Evolutionary conservation across 202 grass and related monocot species (phyloP), one percentile per base, ranked within the genome.

Genomic region (Eragrostis tef): DNA sequence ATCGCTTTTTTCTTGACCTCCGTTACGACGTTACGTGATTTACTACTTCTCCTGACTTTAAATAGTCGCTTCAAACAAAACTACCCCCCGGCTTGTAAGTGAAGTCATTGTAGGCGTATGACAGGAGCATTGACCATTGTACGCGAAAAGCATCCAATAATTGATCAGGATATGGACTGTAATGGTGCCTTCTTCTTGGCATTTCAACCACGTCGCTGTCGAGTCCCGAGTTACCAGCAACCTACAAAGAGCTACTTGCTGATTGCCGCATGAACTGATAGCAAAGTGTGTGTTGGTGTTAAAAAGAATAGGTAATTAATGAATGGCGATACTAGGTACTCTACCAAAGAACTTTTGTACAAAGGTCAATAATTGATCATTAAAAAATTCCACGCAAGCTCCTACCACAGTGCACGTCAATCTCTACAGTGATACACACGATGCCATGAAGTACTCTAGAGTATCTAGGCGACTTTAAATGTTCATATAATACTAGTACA

Each of bases 101-200:
- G 47, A 53, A 54, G 27, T 50, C 13, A 42, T 24, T 64, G 24
- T 20, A 78, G 19, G 15, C 22, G 6, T 48, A 24, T 63, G 57
- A 63, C 15, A 60, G 16, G 25, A 64, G 25, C 31, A 42, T 67
- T 79, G 46, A 67, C 76, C 61, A 44, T 52, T 24, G 9, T 24
- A 12, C 9, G 14, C 27, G 7, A 58, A 68, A 45, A 20, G 16
- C 19, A 20, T n/a, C 20, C 20, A 44, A 67, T 67, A 14, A 58
- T 45, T 56, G 20, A 79, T 48, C 24, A 34, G 4, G 9, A 27
- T 36, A 21, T 52, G 14, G 58, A 47, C 74, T 63, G 12, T 67
- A 11, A 5, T 25, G 7, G 9, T 21, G 24, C 10, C 24, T 31
- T 60, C 29, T 20, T 22, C 75, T 9, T 8, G 13, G 31, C 27